Evolutionary conservation across 768 basidiomycete genomes (phyloP).

Genomic region (Gymnopilus junonius): DNA sequence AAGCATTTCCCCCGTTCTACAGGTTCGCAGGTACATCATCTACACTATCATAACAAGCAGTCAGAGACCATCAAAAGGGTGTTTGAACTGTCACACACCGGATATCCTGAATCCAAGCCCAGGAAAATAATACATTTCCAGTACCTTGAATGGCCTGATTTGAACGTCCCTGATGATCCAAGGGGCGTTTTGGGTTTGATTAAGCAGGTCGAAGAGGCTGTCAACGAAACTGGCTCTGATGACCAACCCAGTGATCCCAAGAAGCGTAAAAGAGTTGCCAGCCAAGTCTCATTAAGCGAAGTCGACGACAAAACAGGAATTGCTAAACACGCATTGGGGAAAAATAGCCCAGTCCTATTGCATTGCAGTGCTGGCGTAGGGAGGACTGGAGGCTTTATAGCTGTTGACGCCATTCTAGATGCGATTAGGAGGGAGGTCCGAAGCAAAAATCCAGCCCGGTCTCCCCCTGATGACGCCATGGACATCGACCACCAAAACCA

Average conservation of each 20-base stretch:
- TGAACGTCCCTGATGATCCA: conserved; percentile 91
- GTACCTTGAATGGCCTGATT: conserved; percentile 95
- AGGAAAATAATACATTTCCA: conserved; percentile 86
- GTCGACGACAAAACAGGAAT: conserved; percentile 62
- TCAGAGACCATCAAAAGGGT: conserved; percentile 54
- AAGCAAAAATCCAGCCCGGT: conserved; percentile 14
- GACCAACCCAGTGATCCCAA: conserved; percentile 13
- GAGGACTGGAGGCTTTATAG: conserved; percentile 92
- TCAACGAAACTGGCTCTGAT: conserved; percentile 34
- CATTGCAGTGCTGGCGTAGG: conserved; percentile 97
- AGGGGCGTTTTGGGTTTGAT: conserved; percentile 76
- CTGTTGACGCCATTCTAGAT: conserved; percentile 85
- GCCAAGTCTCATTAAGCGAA: conserved; percentile 33
- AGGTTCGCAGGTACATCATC: conserved; percentile 17
- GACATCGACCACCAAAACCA: conserved; percentile 29
- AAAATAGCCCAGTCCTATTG: conserved; percentile 66
- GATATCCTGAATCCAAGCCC: conserved; percentile 60
- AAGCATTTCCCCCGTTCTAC: conserved; percentile 19
- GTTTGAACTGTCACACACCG: conserved; percentile 69
- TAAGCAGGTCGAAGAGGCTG: conserved; percentile 61
- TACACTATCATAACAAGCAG: conserved; percentile 26
- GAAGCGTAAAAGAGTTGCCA: conserved; percentile 10
- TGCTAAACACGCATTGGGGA: conserved; percentile 51
- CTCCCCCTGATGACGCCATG: conserved; percentile 26
- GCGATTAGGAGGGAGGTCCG: conserved; percentile 65